These are phyloP conservation scores for Lachancea quebecensis DNA, from an alignment of 805 yeast genomes.

Conservation along the genomic window DNA sequence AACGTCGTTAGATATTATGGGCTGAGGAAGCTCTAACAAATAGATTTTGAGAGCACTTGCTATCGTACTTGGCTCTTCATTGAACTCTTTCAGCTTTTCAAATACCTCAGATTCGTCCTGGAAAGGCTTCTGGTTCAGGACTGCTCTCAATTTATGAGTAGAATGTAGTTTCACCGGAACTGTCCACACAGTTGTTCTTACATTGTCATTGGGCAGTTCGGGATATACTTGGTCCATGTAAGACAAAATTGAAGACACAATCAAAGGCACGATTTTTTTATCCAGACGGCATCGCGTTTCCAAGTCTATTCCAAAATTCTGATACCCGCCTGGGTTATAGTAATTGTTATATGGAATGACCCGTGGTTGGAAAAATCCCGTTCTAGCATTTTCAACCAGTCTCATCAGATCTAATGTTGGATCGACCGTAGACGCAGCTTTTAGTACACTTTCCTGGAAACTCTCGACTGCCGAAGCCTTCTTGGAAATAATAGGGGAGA, in stretches of 20 bases:
- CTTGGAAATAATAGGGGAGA: conserved; percentile 57
- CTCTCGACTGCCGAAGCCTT: conserved; percentile 51
- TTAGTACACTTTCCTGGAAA: conserved; percentile 52
- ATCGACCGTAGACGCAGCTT: conserved; percentile 63
- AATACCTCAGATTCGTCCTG: conserved; percentile 32
- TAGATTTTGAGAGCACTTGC: conserved; percentile 68
- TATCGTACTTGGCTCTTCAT: conserved; percentile 47
- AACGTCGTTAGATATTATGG: conserved; percentile 56
- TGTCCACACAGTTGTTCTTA: conserved; percentile 62
- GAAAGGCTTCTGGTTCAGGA: conserved; percentile 36
- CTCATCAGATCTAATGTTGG: conserved; percentile 63
- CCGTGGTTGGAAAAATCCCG: conserved; percentile 70
- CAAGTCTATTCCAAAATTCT: conserved; percentile 74
- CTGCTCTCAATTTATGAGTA: conserved; percentile 55
- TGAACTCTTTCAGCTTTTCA: conserved; percentile 23
- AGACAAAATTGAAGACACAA: conserved; percentile 55
- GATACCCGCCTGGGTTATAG: conserved; percentile 58
- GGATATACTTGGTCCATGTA: conserved; percentile 70
- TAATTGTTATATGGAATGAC: conserved; percentile 74
- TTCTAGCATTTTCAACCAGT: conserved; percentile 57
- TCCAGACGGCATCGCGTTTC: conserved; percentile 67
- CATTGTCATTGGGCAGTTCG: conserved; percentile 58
- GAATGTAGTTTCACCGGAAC: conserved; percentile 52
- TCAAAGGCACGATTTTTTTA: conserved; percentile 60
- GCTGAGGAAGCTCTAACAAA: conserved; percentile 72